phyloP scores from a whole-genome alignment of 805 yeast genomes.

The Jamesozyma piceae region DNA sequence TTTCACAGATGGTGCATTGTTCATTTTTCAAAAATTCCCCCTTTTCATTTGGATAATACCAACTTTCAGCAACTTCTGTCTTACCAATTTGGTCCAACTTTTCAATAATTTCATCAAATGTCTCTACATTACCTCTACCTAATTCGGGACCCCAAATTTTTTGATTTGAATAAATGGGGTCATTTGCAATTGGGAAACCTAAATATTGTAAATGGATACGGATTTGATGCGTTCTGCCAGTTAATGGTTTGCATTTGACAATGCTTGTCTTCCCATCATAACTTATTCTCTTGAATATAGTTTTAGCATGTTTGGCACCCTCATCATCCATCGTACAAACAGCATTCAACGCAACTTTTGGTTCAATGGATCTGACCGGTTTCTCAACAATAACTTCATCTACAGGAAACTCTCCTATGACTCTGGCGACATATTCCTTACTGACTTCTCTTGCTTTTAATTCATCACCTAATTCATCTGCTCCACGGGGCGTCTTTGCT shows the following conservation, averaged over 20 bases:
- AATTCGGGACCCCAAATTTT: slow-evolving; percentile 69
- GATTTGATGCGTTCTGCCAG: slow-evolving; percentile 94
- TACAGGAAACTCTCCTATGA: slow-evolving; percentile 77
- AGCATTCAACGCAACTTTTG: slow-evolving; percentile 59
- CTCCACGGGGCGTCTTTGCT: slow-evolving; percentile 72
- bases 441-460: slow-evolving; percentile 61
- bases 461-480: slow-evolving; percentile 66
- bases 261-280: slow-evolving; percentile 55
- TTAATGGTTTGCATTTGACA: slow-evolving; percentile 74
- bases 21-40: slow-evolving; percentile 63
- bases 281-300: slow-evolving; percentile 58
- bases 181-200: slow-evolving; percentile 89
- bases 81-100: slow-evolving; percentile 63
- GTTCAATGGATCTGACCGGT: slow-evolving; percentile 63
- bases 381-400: slow-evolving; percentile 47
- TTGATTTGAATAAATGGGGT: slow-evolving; percentile 77
- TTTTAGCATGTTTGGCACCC: slow-evolving; percentile 56
- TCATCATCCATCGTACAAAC: slow-evolving; percentile 30
- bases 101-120: slow-evolving; percentile 38
- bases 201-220: slow-evolving; percentile 83
- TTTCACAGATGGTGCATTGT: slow-evolving; percentile 55
- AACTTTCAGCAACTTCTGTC: slow-evolving; percentile 52
- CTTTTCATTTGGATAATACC: slow-evolving; percentile 46
- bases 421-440: slow-evolving; percentile 82
- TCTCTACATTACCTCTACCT: slow-evolving; percentile 53